Conservation (phyloP, 1,139 yeast species). For the Scheffersomyces illinoinensis region DNA sequence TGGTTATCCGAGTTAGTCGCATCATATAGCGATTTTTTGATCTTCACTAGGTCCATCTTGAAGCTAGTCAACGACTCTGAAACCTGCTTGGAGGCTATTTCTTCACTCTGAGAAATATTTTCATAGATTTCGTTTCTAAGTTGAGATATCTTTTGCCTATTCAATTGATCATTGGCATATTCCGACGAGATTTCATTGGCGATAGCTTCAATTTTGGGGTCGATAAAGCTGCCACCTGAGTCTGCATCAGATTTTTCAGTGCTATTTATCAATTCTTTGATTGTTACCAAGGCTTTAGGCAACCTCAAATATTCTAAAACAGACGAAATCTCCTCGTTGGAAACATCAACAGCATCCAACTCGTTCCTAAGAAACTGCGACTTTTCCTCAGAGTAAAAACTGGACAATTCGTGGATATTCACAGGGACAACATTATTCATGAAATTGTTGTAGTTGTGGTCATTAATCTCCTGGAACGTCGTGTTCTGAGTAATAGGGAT, state of each 20-base stretch:
- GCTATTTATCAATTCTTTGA: slow-evolving; percentile 41
- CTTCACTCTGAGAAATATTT: slow-evolving; percentile 41
- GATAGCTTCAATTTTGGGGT: slow-evolving; percentile 16
- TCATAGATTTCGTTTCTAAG: slow-evolving; percentile 44
- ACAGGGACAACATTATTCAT: slow-evolving; percentile 83
- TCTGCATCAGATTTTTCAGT: background rate
- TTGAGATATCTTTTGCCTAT: slow-evolving; percentile 23
- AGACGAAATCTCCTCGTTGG: slow-evolving; percentile 76
- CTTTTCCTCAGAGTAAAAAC: slow-evolving; percentile 87
- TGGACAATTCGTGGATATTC: slow-evolving; percentile 81
- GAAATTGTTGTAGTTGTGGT: slow-evolving; percentile 56
- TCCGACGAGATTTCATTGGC: slow-evolving; percentile 30
- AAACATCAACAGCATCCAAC: slow-evolving; percentile 72
- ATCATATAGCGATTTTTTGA: slow-evolving; percentile 65
- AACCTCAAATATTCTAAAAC: slow-evolving; percentile 78
- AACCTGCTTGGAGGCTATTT: slow-evolving; percentile 11
- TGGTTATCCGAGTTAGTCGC: slow-evolving; percentile 69
- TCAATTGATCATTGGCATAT: slow-evolving; percentile 22
- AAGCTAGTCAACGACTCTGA: slow-evolving; percentile 15
- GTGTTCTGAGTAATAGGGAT: slow-evolving; percentile 48
- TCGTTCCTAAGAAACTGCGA: slow-evolving; percentile 75
- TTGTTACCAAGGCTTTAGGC: slow-evolving; percentile 63
- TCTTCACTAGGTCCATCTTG: slow-evolving; percentile 54
- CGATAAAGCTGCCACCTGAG: slow-evolving; percentile 11
- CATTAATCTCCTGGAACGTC: slow-evolving; percentile 44